These are phyloP conservation scores for Zygotorulaspora sp. DNA, from an alignment of 805 yeast species.

Conservation along the genomic window DNA sequence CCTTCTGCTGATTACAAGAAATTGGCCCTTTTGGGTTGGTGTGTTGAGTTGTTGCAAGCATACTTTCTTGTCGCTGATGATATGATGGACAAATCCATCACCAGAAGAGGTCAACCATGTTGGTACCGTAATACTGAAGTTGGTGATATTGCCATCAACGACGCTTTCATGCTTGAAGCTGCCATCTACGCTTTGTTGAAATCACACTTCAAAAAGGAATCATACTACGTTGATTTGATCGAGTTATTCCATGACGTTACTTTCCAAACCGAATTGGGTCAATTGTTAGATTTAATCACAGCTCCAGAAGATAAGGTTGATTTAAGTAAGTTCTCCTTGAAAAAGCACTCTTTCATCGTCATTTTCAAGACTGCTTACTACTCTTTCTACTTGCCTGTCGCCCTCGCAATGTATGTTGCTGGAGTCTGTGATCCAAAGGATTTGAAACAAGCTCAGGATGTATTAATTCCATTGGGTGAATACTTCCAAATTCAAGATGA, in stretches of 20 bases:
- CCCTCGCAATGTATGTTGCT: slow-evolving; percentile 89
- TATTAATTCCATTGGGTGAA: slow-evolving; percentile 92
- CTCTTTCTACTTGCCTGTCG: slow-evolving; percentile 96
- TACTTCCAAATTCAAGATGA: slow-evolving; percentile 99
- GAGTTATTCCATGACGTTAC: slow-evolving; percentile 97
- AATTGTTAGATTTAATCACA: slow-evolving; percentile 87
- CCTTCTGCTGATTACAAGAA: slow-evolving; percentile 67
- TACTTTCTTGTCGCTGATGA: slow-evolving; percentile 97
- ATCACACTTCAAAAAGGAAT: slow-evolving; percentile 77
- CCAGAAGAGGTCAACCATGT: slow-evolving; percentile 98
- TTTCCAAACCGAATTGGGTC: slow-evolving; percentile 96
- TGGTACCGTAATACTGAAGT: slow-evolving; percentile 85
- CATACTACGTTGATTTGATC: slow-evolving; percentile 81
- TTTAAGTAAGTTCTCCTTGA: slow-evolving; percentile 76
- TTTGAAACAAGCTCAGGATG: slow-evolving; percentile 80
- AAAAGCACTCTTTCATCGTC: slow-evolving; percentile 91
- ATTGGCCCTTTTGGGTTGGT: slow-evolving; percentile 91
- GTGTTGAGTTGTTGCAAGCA: slow-evolving; percentile 90
- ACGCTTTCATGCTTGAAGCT: slow-evolving; percentile 93
- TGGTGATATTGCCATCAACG: slow-evolving; percentile 93
- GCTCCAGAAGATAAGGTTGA: slow-evolving; percentile 97
- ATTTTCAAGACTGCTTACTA: slow-evolving; percentile 96
- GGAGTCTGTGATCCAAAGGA: slow-evolving; percentile 69
- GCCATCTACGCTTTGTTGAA: slow-evolving; percentile 85
- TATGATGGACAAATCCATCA: slow-evolving; percentile 94